Base-by-base conservation (phyloP, 1,284 basidiomycete species). In the Xerocomus nothofagi region DNA sequence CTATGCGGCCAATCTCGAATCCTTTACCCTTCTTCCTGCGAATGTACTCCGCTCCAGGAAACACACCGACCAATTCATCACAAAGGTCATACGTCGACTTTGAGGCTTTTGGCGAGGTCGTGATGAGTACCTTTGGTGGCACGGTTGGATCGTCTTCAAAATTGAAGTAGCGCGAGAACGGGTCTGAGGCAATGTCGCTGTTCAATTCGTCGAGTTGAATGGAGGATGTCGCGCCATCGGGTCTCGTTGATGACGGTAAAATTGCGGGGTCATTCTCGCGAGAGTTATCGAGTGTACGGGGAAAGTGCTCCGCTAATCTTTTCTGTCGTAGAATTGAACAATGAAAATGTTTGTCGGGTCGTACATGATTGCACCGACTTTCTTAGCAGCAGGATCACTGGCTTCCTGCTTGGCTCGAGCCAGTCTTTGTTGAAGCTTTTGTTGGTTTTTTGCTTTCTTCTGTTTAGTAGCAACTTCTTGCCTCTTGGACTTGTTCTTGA, bases 41-140 rank as follows among this genome's bases (percentile, higher is more conserved):
- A 42, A 95, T 86, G 65, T 97, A 93, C 66, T 99, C 93, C 1
- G 93, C 92, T 6, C 97, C 97, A 24, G 97, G 96, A 62, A 99
- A 93, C 32, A 99, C 77, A 6, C 86, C 88, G 26, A 91, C 87
- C 10, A 99, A 72, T 68, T 99, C 96, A 56, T 94, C 89, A 59
- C 91, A 91, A 69, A 97, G 95, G 17, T 86, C 84, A 61, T 91
- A 93, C 0, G 92, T 94, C 7, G 79, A 68, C 60, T 88, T 90
- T 15, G 89, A 88, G 4, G 92, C 88, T 53, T 89, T 88, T n/a
- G 86, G 84, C 0, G 88, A 91, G 2, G 94, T 97, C 0, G 94
- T 98, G 49, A 98, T 82, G 45, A 98, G 77, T 42, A 97, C 84
- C 70, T 90, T 93, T 0, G 92, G 93, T 30, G 88, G 88, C 12